Evolutionary conservation across 2,329 filamentous ascomycete genomes (phyloP), one percentile per base, ranked within the genome.

Genomic region (Claviceps sp.): DNA sequence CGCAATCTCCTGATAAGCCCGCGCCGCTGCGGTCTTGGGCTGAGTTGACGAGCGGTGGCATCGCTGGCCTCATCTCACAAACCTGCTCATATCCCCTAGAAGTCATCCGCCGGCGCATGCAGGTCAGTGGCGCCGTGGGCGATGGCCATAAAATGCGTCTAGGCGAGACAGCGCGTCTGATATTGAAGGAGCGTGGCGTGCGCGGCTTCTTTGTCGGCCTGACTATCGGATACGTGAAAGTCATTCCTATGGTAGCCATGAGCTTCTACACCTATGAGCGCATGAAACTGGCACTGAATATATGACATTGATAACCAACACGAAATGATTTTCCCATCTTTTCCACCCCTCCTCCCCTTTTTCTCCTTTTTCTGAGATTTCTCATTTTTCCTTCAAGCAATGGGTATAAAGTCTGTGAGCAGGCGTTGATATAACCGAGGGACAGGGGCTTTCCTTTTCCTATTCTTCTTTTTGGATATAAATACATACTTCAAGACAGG

Each of bases 41-140:
- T 0, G 88, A 97, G 67, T 78, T 98, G 5, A 75, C 78, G 3
- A 83, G 89, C 0, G 93, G 93, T 47, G 93, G 90, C 1, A 66
- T 93, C 10, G 90, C 93, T 0, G 93, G 93, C 2, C 73, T 95
- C 55, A 81, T 96, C 1, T 90, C 89, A 7, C 93, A 98, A 68
- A 95, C 91, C 0, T 81, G 84, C 0, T 94, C 90, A 16, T 98
- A 98, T 66, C 93, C 93, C 5, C 75, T 98, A 2, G 93, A 98
- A 67, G 88, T 98, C 16, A 85, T 97, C 54, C 76, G 93, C 55
- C 78, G 93, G 57, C 78, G 93, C 47, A 97, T 98, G 91, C 93
- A 98, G 66, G 93, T 98, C 14, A 87, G 89, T 47, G 93, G 91
- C 11, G 90, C 91, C 0, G 89, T 97, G 0, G 93, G 93, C 1